Percentiles rank a stretch among this genome's conserved stretches.
Evolutionary conservation across 2,329 filamentous ascomycete genomes (phyloP).

Genomic region (Neofusicoccum sp.): DNA sequence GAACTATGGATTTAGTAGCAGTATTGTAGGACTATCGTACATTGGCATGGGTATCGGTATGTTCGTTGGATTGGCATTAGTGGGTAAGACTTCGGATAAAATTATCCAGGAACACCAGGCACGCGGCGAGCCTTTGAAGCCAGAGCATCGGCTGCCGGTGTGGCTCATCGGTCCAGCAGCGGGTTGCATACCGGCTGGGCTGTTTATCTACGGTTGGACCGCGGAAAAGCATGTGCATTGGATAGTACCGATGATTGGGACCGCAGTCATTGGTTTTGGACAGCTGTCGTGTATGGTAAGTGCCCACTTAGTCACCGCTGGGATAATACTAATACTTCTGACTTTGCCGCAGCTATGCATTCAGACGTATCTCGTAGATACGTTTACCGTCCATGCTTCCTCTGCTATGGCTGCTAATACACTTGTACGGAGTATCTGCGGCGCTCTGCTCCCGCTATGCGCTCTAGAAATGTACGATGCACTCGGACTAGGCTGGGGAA

Average conservation of each 20-base stretch:
- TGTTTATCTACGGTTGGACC: constrained; percentile 59
- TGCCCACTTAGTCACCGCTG: not conserved
- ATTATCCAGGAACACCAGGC: constrained; percentile 35
- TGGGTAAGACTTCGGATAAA: constrained; percentile 37
- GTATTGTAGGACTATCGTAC: constrained; percentile 34
- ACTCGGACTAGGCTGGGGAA: constrained; percentile 61
- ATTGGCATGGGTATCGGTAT: constrained; percentile 40
- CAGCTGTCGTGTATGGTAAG: constrained; percentile 33
- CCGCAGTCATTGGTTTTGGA: constrained; percentile 48
- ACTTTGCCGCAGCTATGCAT: constrained; percentile 25
- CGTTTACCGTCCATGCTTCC: constrained; percentile 56
- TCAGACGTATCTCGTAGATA: constrained; percentile 64
- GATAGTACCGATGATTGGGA: constrained; percentile 58
- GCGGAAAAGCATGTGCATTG: constrained; percentile 54
- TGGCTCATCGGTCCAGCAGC: constrained; percentile 39
- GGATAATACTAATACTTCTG: not conserved
- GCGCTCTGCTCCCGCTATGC: constrained; percentile 58
- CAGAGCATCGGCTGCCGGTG: constrained; percentile 44
- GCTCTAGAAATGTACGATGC: constrained; percentile 59
- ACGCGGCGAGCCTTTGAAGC: constrained; percentile 29
- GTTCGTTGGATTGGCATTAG: constrained; percentile 35
- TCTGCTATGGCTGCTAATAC: constrained; percentile 62
- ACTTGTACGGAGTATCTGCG: constrained; percentile 55
- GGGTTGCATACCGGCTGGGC: constrained; percentile 38
- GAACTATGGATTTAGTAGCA: constrained; percentile 33